phyloP scores from a whole-genome alignment of 108 stramenopile species.

The Nannochloropsis gaditana region DNA sequence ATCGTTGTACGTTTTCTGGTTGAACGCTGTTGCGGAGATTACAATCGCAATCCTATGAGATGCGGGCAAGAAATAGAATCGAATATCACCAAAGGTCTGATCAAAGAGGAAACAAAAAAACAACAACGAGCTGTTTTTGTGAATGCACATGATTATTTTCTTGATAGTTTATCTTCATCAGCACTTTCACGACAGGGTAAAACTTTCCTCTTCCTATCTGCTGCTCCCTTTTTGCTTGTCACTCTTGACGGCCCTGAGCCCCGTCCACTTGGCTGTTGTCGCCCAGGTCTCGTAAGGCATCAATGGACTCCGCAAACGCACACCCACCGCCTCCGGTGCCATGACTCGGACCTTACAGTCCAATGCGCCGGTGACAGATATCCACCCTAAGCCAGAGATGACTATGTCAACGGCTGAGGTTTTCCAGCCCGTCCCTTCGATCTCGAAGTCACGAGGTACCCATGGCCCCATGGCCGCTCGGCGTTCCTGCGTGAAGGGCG shows the following conservation, averaged over 20 bases:
- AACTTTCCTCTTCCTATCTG: background rate
- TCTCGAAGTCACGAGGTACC: constrained; percentile 70
- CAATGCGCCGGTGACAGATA: constrained; percentile 87
- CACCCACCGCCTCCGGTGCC: constrained; percentile 39
- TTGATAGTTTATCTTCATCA: no score
- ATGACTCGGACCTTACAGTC: constrained; percentile 37
- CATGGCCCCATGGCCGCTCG: constrained; percentile 76
- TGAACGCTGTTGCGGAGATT: no score
- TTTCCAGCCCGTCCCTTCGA: constrained; percentile 84
- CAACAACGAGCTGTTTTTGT: no score
- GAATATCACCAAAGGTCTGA: no score
- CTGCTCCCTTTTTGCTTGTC: constrained; percentile 41
- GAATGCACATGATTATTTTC: no score
- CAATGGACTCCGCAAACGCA: constrained; percentile 45
- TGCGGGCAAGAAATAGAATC: no score
- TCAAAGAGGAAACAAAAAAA: no score
- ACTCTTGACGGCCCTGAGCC: constrained; percentile 35
- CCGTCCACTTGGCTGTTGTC: constrained; percentile 55
- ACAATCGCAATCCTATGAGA: no score
- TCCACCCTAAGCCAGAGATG: constrained; percentile 88
- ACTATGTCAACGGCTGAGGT: constrained; percentile 82
- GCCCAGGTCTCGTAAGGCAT: constrained; percentile 52
- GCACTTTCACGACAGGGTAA: no score
- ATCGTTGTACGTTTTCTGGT: no score
- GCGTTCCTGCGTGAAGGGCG: constrained; percentile 73